These are phyloP conservation scores for Yarrowia yakushimensis DNA, from an alignment of 805 yeast species.

Conservation along the genomic window DNA sequence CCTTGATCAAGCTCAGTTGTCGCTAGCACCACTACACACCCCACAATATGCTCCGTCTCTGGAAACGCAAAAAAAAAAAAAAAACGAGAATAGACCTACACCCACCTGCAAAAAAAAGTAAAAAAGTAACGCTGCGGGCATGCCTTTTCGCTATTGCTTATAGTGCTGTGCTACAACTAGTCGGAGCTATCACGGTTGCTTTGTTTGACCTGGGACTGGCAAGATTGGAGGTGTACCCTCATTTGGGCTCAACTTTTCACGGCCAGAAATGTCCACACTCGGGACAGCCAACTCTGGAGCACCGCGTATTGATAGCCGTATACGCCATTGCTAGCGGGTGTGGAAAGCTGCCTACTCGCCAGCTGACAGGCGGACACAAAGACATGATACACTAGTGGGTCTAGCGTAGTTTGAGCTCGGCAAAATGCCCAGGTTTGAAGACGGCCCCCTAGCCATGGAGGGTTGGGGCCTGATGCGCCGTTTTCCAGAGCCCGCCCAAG, in stretches of 20 bases:
- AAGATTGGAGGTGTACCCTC: no score
- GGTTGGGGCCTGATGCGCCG: background rate
- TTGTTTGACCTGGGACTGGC: background rate
- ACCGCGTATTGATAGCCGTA: background rate
- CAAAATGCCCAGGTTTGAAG: background rate
- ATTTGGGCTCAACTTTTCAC: no score
- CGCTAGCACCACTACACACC: no score
- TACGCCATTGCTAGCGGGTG: background rate
- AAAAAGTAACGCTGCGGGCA: background rate
- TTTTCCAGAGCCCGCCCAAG: background rate
- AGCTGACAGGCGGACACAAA: background rate
- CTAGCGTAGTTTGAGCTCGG: constrained; percentile 7
- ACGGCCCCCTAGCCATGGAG: background rate
- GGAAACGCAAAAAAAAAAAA: no score
- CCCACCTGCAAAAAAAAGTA: background rate
- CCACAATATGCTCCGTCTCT: no score
- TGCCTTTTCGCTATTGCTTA: background rate
- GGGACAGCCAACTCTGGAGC: no score
- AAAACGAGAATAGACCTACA: no score
- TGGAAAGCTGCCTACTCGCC: background rate
- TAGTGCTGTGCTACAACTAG: background rate
- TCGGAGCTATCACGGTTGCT: constrained; percentile 9
- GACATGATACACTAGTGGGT: background rate
- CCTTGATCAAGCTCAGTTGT: no score
- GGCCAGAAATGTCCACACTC: no score